phyloP scores from a whole-genome alignment of 2,329 filamentous ascomycete genomes.

The Exophiala sp. region DNA sequence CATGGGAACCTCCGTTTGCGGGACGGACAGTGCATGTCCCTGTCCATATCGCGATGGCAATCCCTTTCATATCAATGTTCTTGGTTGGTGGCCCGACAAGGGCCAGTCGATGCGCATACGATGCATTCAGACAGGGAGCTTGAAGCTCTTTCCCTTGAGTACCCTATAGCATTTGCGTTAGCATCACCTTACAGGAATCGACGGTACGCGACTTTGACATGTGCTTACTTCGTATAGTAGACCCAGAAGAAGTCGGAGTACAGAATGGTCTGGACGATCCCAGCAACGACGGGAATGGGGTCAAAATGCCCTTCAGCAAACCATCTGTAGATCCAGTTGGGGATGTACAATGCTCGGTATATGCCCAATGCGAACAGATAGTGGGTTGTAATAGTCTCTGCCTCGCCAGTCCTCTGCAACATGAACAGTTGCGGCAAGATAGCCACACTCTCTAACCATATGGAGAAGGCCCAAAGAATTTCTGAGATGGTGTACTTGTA shows the following conservation, averaged over 20 bases:
- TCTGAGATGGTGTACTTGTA: conserved; percentile 72
- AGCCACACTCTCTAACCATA: conserved; percentile 95
- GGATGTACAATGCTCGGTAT: conserved; percentile 93
- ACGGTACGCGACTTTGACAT: background rate
- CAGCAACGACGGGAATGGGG: conserved; percentile 80
- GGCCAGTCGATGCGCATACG: too few relatives aligned
- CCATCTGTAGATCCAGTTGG: conserved; percentile 96
- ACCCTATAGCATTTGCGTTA: conserved; percentile 45
- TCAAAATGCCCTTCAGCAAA: conserved; percentile 74
- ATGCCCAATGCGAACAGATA: conserved; percentile 90
- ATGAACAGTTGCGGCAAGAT: conserved; percentile 97
- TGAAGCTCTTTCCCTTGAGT: conserved; percentile 81
- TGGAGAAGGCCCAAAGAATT: conserved; percentile 95
- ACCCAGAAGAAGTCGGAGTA: conserved; percentile 99
- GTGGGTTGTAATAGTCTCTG: conserved; percentile 98
- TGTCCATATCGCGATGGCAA: too few relatives aligned
- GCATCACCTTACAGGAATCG: background rate
- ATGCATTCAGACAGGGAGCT: conserved; percentile 63
- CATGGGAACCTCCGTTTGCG: too few relatives aligned
- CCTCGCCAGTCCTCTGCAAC: conserved; percentile 94
- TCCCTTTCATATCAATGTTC: too few relatives aligned
- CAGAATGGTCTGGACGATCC: conserved; percentile 84
- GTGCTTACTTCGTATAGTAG: conserved; percentile 83
- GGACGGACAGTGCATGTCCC: too few relatives aligned
- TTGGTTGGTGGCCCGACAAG: too few relatives aligned